Evolutionary conservation across 1,139 yeast species (phyloP).

Genomic region (Yamadazyma dendronema): DNA sequence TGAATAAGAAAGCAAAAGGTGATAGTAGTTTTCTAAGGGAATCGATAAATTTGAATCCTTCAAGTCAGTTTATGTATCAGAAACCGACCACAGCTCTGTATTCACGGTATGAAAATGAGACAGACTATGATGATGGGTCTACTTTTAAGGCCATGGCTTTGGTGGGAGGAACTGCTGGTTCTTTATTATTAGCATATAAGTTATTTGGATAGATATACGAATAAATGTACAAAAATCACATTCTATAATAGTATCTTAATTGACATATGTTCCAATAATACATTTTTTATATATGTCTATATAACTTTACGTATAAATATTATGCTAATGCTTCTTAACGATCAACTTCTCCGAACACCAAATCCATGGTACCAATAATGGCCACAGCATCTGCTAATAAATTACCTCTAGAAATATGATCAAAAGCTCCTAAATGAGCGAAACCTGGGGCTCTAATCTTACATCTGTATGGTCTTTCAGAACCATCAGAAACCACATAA

Average conservation of each 20-base stretch:
- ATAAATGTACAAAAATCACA: not conserved
- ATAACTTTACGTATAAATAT: slow-evolving; percentile 2
- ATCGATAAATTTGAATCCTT: slow-evolving; percentile 8
- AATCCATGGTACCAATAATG: slow-evolving; percentile 92
- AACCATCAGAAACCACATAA: slow-evolving; percentile 82
- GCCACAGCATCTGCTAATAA: slow-evolving; percentile 92
- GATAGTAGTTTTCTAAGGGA: slow-evolving; percentile 6
- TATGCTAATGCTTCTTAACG: slow-evolving; percentile 45
- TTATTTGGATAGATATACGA: slow-evolving; percentile 9
- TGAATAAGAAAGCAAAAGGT: slow-evolving; percentile 20
- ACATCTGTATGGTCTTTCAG: slow-evolving; percentile 90
- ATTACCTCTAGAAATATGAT: slow-evolving; percentile 81
- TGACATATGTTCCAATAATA: too few relatives aligned
- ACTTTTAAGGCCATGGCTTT: slow-evolving; percentile 23
- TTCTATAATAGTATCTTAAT: too few relatives aligned
- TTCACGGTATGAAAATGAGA: slow-evolving; percentile 7
- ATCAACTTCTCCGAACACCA: slow-evolving; percentile 92
- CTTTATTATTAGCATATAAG: slow-evolving; percentile 26
- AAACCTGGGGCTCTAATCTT: slow-evolving; percentile 93
- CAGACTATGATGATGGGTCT: slow-evolving; percentile 22
- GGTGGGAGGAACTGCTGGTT: slow-evolving; percentile 35
- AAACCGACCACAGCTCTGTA: slow-evolving; percentile 14
- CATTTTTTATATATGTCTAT: not conserved
- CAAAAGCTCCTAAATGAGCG: slow-evolving; percentile 86
- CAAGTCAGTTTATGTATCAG: slow-evolving; percentile 35